These are phyloP conservation scores for Phaeoacremonium minimum DNA, from an alignment of 2,329 filamentous ascomycete genomes.

Conservation along the genomic window DNA sequence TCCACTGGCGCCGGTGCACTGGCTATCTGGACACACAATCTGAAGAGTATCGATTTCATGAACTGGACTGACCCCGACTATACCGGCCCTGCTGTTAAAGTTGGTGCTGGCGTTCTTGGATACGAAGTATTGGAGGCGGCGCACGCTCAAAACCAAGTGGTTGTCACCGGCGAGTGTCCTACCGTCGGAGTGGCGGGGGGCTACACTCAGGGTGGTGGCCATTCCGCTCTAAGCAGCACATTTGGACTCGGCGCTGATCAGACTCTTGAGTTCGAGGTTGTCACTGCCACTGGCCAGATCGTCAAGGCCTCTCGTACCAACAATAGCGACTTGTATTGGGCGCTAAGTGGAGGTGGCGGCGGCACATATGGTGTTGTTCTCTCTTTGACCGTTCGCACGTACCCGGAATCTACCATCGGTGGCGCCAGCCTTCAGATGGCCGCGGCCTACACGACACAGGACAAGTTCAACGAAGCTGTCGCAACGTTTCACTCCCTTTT, in stretches of 20 bases:
- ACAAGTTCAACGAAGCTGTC: constrained; percentile 14
- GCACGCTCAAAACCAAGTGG: constrained; percentile 32
- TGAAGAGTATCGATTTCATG: constrained; percentile 23
- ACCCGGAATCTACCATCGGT: constrained; percentile 12
- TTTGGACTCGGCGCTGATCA: constrained; percentile 46
- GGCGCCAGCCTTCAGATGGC: constrained; percentile 14
- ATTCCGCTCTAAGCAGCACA: constrained; percentile 43
- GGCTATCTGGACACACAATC: constrained; percentile 44
- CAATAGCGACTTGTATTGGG: constrained; percentile 45
- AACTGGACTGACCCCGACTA: constrained; percentile 20
- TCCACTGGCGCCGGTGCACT: constrained; percentile 20
- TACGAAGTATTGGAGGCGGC: constrained; percentile 46
- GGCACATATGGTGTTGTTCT: constrained; percentile 28
- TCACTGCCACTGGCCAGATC: constrained; percentile 36
- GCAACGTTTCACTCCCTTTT: constrained; percentile 16
- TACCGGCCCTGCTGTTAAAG: constrained; percentile 45
- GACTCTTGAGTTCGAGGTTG: constrained; percentile 40
- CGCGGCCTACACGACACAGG: constrained; percentile 12
- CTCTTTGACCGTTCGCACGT: constrained; percentile 16
- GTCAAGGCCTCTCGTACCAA: constrained; percentile 31
- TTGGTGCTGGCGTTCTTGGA: constrained; percentile 50
- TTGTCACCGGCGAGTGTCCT: constrained; percentile 11
- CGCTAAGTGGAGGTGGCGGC: constrained; percentile 36
- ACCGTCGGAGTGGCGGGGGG: constrained; percentile 46
- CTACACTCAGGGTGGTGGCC: constrained; percentile 46